Percentiles rank a stretch among this genome's conserved stretches.
Conservation (phyloP, 257 asterid genomes). For the Jasminum sambac region DNA sequence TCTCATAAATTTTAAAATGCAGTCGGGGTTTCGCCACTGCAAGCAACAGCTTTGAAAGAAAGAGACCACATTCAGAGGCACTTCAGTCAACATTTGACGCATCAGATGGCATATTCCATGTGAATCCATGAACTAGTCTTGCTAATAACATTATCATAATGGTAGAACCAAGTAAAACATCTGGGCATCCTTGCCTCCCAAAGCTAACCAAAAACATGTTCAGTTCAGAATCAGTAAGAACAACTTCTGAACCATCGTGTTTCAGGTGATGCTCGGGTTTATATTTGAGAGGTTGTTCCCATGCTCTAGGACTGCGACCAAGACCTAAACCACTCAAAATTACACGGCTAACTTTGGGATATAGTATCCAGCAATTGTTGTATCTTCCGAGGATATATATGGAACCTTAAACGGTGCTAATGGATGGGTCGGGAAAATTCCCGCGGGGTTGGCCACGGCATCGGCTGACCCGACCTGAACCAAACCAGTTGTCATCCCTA, state of each 20-base stretch:
- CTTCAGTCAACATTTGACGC: neutral
- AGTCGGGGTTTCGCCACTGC: neutral
- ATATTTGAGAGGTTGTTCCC: constrained; percentile 28
- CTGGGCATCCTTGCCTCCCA: constrained; percentile 32
- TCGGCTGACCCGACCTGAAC: too few species aligned
- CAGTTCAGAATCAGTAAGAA: constrained; percentile 19
- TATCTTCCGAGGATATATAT: constrained; percentile 14
- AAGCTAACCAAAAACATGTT: constrained; percentile 27
- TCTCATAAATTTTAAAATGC: neutral
- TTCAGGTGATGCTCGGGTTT: constrained; percentile 33
- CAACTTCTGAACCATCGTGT: neutral
- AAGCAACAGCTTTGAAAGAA: neutral
- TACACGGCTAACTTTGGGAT: constrained; percentile 38
- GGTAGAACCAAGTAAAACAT: constrained; percentile 1
- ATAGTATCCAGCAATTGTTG: constrained; percentile 25
- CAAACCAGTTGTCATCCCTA: too few species aligned
- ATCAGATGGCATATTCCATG: neutral
- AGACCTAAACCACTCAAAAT: constrained; percentile 32
- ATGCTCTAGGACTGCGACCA: constrained; percentile 37
- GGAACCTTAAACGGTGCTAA: constrained; percentile 23
- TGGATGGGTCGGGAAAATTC: too few species aligned
- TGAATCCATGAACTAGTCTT: constrained; percentile 17
- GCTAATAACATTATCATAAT: constrained; percentile 14
- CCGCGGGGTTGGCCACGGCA: too few species aligned
- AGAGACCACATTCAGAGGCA: neutral